Evolutionary conservation across 2,329 filamentous ascomycete species (phyloP).

Genomic region (Nemania abortiva): DNA sequence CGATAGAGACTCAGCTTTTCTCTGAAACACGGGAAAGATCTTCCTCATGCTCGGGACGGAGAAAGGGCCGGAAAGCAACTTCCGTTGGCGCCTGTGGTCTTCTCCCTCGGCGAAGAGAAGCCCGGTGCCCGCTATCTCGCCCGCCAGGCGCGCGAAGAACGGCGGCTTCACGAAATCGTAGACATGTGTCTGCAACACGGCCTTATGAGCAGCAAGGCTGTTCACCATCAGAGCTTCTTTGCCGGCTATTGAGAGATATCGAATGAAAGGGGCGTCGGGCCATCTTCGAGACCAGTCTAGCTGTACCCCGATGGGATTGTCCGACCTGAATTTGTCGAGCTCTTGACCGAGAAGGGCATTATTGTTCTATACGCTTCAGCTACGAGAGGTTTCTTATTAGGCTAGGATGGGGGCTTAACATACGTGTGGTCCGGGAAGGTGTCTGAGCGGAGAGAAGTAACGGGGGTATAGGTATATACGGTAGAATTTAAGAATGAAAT

Average conservation of each 20-base stretch:
- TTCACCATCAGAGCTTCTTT: constrained; percentile 56
- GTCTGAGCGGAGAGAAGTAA: constrained; percentile 58
- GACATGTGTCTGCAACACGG: constrained; percentile 55
- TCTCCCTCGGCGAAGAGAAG: constrained; percentile 55
- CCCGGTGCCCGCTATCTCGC: constrained; percentile 53
- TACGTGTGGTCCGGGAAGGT: constrained; percentile 60
- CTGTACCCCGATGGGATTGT: constrained; percentile 47
- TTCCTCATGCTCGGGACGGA: constrained; percentile 54
- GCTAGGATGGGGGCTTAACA: not conserved
- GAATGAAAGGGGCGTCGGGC: constrained; percentile 55
- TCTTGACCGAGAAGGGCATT: constrained; percentile 57
- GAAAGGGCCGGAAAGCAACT: constrained; percentile 53
- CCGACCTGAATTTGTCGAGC: constrained; percentile 49
- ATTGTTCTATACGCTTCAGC: constrained; percentile 51
- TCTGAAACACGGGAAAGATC: constrained; percentile 54
- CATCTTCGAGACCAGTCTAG: constrained; percentile 51
- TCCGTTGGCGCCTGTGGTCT: constrained; percentile 52
- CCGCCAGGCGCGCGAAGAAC: constrained; percentile 51
- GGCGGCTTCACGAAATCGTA: constrained; percentile 56
- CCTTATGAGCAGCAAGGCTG: constrained; percentile 53
- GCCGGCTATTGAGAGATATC: constrained; percentile 53
- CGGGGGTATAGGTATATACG: constrained; percentile 57
- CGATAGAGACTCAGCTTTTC: constrained; percentile 50
- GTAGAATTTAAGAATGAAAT: constrained; percentile 50
- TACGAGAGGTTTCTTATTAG: not conserved